These are phyloP conservation scores for Acanthamoeba sp. DNA, from an alignment of 208 protist genomes.

Conservation along the genomic window DNA sequence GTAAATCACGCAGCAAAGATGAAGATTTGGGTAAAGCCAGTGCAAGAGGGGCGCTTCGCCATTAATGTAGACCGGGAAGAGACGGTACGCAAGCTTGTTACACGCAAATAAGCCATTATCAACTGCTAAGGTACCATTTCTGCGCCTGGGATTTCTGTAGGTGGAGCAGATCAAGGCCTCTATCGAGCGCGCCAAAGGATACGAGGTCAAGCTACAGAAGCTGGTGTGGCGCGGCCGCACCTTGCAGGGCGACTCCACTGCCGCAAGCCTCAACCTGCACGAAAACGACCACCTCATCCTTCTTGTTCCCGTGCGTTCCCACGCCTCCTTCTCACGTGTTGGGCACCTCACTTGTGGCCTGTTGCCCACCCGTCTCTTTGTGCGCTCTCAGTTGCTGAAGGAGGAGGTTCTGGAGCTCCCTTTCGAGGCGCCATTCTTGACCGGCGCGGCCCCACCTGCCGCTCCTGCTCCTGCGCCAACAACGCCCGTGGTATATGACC, in stretches of 20 bases:
- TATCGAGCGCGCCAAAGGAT: not conserved
- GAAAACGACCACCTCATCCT: slow-evolving; percentile 57
- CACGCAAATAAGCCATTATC: not conserved
- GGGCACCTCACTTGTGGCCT: too few relatives aligned
- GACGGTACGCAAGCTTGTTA: not conserved
- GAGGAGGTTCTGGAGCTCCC: not conserved
- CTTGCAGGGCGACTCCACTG: not conserved
- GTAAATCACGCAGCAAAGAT: not conserved
- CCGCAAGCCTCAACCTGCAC: not conserved
- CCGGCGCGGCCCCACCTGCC: not conserved
- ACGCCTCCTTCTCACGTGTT: not conserved
- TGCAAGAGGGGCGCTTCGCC: slow-evolving; percentile 12
- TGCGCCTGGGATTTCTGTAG: not conserved
- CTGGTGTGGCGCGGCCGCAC: not conserved
- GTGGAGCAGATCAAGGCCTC: not conserved
- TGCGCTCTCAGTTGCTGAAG: slow-evolving; percentile 18
- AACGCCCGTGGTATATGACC: not conserved
- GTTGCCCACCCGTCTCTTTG: not conserved
- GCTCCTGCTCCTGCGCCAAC: not conserved
- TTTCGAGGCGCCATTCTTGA: slow-evolving; percentile 48
- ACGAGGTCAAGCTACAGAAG: not conserved
- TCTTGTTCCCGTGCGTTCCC: not conserved
- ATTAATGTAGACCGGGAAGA: not conserved
- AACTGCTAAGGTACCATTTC: not conserved
- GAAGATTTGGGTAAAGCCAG: slow-evolving; percentile 54